phyloP scores from a whole-genome alignment of 306 rosid species.

The Arachis stenosperma region DNA sequence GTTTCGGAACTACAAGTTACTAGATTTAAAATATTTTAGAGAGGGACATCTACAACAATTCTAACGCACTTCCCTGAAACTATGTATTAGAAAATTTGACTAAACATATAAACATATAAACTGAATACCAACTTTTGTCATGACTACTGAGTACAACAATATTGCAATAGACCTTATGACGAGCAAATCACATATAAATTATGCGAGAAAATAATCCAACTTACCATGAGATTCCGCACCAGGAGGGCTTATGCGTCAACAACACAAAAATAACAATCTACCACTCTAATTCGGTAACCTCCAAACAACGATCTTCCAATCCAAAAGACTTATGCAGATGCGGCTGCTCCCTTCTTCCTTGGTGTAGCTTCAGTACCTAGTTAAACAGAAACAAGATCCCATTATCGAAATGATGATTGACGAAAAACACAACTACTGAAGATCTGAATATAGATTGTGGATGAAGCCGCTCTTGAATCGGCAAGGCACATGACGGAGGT shows the following conservation, averaged over 20 bases:
- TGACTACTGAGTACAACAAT: too few species aligned
- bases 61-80: too few species aligned
- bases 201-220: too few species aligned
- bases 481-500: constrained; percentile 88
- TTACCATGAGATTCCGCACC: too few species aligned
- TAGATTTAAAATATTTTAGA: too few species aligned
- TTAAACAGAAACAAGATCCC: background rate
- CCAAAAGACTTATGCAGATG: constrained; percentile 56
- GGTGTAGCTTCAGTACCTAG: background rate
- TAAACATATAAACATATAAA: too few species aligned
- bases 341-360: constrained; percentile 35
- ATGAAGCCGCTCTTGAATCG: constrained; percentile 83
- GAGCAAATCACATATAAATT: too few species aligned
- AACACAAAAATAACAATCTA: constrained; percentile 34
- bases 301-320: constrained; percentile 24
- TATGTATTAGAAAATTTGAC: too few species aligned
- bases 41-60: too few species aligned
- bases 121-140: too few species aligned
- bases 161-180: too few species aligned
- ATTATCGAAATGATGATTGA: background rate
- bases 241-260: constrained; percentile 10
- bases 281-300: constrained; percentile 42
- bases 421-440: background rate
- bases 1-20: too few species aligned
- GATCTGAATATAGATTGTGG: background rate